Conservation (phyloP, 2,329 filamentous ascomycete species). For the Nannizziopsis barbatae region DNA sequence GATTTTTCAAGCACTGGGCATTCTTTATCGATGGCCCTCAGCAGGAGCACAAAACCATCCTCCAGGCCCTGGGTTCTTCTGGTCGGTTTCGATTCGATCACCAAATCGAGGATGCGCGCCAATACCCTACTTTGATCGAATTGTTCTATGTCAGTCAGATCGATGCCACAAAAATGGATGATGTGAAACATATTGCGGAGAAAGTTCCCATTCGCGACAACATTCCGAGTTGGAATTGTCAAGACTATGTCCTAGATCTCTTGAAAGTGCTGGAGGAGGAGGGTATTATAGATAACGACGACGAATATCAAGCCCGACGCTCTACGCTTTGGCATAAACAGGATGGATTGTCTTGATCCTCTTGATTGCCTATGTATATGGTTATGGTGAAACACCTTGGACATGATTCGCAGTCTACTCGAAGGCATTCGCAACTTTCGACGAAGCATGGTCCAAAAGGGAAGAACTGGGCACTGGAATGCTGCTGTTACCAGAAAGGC, state of each 20-base stretch:
- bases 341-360: conserved; percentile 9
- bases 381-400: too few species aligned
- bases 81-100: conserved; percentile 8
- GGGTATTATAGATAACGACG: conserved; percentile 13
- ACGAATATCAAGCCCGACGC: conserved; percentile 5
- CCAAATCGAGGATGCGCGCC: conserved; percentile 7
- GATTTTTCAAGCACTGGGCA: neutral
- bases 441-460: too few species aligned
- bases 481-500: too few species aligned
- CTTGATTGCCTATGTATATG: too few species aligned
- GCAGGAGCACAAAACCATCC: neutral
- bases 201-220: conserved; percentile 18
- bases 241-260: conserved; percentile 23
- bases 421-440: too few species aligned
- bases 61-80: conserved; percentile 9
- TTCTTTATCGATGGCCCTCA: conserved; percentile 5
- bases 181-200: conserved; percentile 15
- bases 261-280: conserved; percentile 16
- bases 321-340: conserved; percentile 5
- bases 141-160: conserved; percentile 9
- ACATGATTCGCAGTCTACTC: too few species aligned
- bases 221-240: conserved; percentile 19
- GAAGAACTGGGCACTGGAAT: too few species aligned
- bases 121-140: conserved; percentile 6
- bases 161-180: conserved; percentile 3